Evolutionary conservation across 2,329 filamentous ascomycete species (phyloP).

Genomic region (Hymenoscyphus infarciens): DNA sequence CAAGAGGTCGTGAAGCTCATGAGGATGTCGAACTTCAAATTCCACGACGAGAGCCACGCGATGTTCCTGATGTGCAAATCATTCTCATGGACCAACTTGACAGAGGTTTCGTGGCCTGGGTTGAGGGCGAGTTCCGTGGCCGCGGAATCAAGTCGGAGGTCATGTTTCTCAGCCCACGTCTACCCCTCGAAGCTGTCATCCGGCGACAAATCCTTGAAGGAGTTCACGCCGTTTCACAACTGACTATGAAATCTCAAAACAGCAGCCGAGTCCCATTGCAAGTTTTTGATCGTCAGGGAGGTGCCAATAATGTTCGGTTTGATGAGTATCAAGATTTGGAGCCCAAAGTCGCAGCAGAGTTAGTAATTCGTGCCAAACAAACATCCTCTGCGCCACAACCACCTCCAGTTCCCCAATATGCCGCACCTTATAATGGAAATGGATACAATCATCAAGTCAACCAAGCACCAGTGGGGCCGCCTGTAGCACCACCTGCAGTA

Average conservation of each 20-base stretch:
- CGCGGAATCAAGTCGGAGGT: slow-evolving; percentile 73
- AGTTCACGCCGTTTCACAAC: slow-evolving; percentile 77
- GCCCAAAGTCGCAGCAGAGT: slow-evolving; percentile 71
- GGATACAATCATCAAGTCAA: slow-evolving; percentile 37
- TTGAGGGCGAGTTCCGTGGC: slow-evolving; percentile 70
- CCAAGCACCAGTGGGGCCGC: slow-evolving; percentile 36
- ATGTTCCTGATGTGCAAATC: slow-evolving; percentile 87
- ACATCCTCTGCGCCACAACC: slow-evolving; percentile 35
- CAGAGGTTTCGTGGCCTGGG: slow-evolving; percentile 76
- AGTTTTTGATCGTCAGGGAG: slow-evolving; percentile 76
- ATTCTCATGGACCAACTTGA: slow-evolving; percentile 76
- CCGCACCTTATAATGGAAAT: slow-evolving; percentile 37
- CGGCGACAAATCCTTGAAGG: slow-evolving; percentile 84
- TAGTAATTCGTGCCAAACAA: slow-evolving; percentile 70
- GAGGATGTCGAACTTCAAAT: slow-evolving; percentile 64
- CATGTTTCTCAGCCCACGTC: slow-evolving; percentile 72
- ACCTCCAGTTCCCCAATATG: slow-evolving; percentile 34
- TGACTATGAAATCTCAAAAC: slow-evolving; percentile 66
- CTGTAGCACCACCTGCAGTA: slow-evolving; percentile 32
- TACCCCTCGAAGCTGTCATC: slow-evolving; percentile 75
- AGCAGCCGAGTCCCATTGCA: slow-evolving; percentile 75
- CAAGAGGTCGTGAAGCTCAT: slow-evolving; percentile 52
- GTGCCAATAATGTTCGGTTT: slow-evolving; percentile 73
- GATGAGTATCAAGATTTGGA: slow-evolving; percentile 86
- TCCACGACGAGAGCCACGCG: slow-evolving; percentile 65